Conservation (phyloP, 2,329 filamentous ascomycete species). For the Fusarium sp. region DNA sequence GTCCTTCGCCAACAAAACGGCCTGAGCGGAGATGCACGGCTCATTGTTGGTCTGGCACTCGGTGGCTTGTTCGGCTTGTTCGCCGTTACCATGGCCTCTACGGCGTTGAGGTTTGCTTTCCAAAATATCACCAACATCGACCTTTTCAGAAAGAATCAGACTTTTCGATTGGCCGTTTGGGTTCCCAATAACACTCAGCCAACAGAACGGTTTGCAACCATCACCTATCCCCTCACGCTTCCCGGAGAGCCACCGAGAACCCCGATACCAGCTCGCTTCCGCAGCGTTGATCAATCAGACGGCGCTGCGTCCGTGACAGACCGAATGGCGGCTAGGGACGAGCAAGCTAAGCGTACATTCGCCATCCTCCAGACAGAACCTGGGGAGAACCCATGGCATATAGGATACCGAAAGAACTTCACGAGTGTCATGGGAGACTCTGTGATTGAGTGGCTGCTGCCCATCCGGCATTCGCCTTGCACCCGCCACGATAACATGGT, state of each 20-base stretch:
- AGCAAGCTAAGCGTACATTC: conserved; percentile 74
- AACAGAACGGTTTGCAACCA: conserved; percentile 61
- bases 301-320: conserved; percentile 32
- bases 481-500: conserved; percentile 73
- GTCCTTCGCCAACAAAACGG: conserved; percentile 64
- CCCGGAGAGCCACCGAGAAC: conserved; percentile 26
- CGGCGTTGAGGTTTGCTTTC: conserved; percentile 76
- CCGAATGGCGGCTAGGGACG: conserved; percentile 54
- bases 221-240: conserved; percentile 69
- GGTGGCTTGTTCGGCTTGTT: conserved; percentile 85
- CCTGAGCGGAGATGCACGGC: conserved; percentile 66
- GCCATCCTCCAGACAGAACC: conserved; percentile 80
- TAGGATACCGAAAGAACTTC: conserved; percentile 79
- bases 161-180: conserved; percentile 81
- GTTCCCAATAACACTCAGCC: conserved; percentile 66
- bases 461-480: conserved; percentile 81
- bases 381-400: conserved; percentile 88
- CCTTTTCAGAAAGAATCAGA: conserved; percentile 72
- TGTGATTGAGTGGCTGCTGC: conserved; percentile 83
- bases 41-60: conserved; percentile 76
- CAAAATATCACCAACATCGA: conserved; percentile 90
- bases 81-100: conserved; percentile 79
- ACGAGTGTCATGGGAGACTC: conserved; percentile 82
- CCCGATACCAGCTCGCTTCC: conserved; percentile 17
- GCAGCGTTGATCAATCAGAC: conserved; percentile 6